phyloP scores from a whole-genome alignment of 2,329 filamentous ascomycete species.

The Leptodontidium sp. region DNA sequence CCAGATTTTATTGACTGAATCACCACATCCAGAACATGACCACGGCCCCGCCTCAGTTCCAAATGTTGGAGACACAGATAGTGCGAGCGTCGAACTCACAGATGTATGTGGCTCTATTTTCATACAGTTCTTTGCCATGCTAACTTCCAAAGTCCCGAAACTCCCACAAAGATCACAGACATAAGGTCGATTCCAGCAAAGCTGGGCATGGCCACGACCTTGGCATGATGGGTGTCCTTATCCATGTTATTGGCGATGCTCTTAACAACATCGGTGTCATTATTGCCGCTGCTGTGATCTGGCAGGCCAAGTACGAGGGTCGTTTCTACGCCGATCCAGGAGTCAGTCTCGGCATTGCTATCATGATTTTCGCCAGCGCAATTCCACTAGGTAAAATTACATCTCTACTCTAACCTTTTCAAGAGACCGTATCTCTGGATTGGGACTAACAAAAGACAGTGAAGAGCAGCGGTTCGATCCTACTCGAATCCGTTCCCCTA shows the following conservation, averaged over 20 bases:
- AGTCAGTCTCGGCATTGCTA: slow-evolving; percentile 71
- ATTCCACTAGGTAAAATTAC: slow-evolving; percentile 58
- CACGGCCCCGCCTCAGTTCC: slow-evolving; percentile 35
- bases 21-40: slow-evolving; percentile 35
- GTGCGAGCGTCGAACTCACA: slow-evolving; percentile 13
- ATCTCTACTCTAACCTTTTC: background rate
- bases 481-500: slow-evolving; percentile 71
- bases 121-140: background rate
- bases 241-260: slow-evolving; percentile 77
- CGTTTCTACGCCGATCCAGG: slow-evolving; percentile 78
- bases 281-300: slow-evolving; percentile 72
- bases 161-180: slow-evolving; percentile 59
- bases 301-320: slow-evolving; percentile 63
- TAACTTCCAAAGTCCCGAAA: slow-evolving; percentile 24
- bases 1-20: background rate
- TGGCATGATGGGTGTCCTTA: slow-evolving; percentile 74
- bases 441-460: slow-evolving; percentile 46
- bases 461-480: slow-evolving; percentile 67
- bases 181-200: slow-evolving; percentile 47
- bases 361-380: slow-evolving; percentile 75
- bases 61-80: background rate
- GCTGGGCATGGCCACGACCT: slow-evolving; percentile 61
- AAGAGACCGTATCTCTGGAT: background rate
- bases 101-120: slow-evolving; percentile 11
- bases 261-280: slow-evolving; percentile 82